Conservation (phyloP, 257 asterid species). For the Jaltomata sinuosa region DNA sequence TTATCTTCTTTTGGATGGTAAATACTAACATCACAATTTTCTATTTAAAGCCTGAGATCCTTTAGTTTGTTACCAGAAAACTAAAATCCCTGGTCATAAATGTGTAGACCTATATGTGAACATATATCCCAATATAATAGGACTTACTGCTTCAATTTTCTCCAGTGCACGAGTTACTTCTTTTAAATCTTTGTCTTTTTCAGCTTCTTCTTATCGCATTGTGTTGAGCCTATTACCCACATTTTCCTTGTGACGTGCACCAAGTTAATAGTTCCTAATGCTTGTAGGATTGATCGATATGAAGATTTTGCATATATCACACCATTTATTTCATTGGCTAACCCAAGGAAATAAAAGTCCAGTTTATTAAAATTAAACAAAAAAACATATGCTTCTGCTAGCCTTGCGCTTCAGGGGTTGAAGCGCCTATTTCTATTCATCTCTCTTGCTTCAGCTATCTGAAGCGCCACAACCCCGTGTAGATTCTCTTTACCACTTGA, state of each 20-base stretch:
- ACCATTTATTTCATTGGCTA: conserved; percentile 99
- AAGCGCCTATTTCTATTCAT: neutral
- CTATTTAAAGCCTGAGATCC: neutral
- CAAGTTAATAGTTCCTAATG: conserved; percentile 93
- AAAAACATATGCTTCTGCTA: neutral
- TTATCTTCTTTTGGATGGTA: neutral
- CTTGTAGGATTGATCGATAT: conserved; percentile 83
- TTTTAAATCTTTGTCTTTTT: conserved; percentile 69
- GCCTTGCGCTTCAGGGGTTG: neutral
- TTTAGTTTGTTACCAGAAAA: neutral
- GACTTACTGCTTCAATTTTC: too few relatives aligned
- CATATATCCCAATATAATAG: too few relatives aligned
- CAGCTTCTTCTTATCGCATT: conserved; percentile 75
- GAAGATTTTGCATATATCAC: conserved; percentile 89
- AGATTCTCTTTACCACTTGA: too few relatives aligned
- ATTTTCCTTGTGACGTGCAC: conserved; percentile 75
- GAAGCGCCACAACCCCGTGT: too few relatives aligned
- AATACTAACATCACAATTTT: too few relatives aligned
- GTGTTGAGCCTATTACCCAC: conserved; percentile 67
- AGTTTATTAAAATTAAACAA: too few relatives aligned
- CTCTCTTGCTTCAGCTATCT: neutral
- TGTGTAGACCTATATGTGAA: too few relatives aligned
- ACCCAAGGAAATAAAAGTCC: too few relatives aligned
- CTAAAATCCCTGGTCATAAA: neutral
- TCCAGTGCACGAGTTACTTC: conserved; percentile 61